Evolutionary conservation across 305 asterid species (phyloP).

Genomic region (Salvia sclarea): DNA sequence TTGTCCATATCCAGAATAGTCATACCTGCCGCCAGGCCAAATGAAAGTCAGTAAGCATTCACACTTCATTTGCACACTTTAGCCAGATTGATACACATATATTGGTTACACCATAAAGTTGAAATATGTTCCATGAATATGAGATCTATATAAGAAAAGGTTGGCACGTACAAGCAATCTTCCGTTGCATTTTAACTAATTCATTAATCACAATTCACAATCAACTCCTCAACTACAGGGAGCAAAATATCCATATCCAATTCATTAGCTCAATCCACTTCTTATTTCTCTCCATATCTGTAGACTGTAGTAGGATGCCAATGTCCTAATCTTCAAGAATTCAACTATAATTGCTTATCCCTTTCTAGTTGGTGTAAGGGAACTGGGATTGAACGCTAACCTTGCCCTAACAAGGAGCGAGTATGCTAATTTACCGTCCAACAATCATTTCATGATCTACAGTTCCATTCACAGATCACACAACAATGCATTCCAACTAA

Average conservation of each 20-base stretch:
- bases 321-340: conserved; percentile 25
- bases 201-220: conserved; percentile 22
- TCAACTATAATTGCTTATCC: background rate
- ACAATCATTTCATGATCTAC: conserved; percentile 24
- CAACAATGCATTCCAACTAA: conserved; percentile 2
- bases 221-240: conserved; percentile 18
- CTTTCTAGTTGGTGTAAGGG: background rate
- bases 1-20: conserved; percentile 94
- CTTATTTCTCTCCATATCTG: conserved; percentile 15
- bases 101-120: background rate
- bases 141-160: conserved; percentile 22
- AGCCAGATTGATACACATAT: background rate
- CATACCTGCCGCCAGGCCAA: conserved; percentile 62
- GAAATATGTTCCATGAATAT: conserved; percentile 2
- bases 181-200: conserved; percentile 17
- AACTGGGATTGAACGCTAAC: background rate
- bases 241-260: conserved; percentile 16
- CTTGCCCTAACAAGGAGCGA: background rate
- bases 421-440: conserved; percentile 10
- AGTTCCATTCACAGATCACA: conserved; percentile 12
- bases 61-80: conserved; percentile 25
- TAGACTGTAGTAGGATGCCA: conserved; percentile 10
- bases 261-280: conserved; percentile 24
- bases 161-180: background rate
- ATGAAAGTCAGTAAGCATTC: conserved; percentile 21